Conservation (phyloP, 345 rosid genomes). For the Arabis hirsuta region DNA sequence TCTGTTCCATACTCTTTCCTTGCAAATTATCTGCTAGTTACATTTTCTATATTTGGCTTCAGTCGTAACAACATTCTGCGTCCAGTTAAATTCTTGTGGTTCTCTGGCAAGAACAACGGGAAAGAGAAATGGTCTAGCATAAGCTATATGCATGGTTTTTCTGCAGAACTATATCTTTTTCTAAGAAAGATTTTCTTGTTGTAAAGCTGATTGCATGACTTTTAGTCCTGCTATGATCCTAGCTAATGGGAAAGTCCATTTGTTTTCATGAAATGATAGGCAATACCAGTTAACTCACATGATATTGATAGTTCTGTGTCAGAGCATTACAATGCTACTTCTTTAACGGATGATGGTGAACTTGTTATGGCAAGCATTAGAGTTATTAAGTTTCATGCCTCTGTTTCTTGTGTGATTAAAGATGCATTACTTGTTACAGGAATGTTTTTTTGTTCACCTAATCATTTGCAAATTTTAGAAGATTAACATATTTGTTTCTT, state of each 20-base stretch:
- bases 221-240: background rate
- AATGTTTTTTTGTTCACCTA: constrained; percentile 8
- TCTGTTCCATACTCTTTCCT: constrained; percentile 5
- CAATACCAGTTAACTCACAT: background rate
- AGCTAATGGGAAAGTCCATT: background rate
- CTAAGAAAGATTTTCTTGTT: background rate
- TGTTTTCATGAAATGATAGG: background rate
- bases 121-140: background rate
- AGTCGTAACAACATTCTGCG: background rate
- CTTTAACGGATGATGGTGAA: constrained; percentile 5
- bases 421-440: background rate
- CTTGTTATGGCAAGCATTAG: constrained; percentile 16
- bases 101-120: background rate
- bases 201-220: constrained; percentile 8
- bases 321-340: constrained; percentile 13
- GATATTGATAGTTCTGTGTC: constrained; percentile 1
- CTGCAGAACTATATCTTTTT: background rate
- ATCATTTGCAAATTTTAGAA: constrained; percentile 9
- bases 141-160: background rate
- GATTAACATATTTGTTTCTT: constrained; percentile 30
- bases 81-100: constrained; percentile 1
- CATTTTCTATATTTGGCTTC: background rate
- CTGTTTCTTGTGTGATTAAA: background rate
- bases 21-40: constrained; percentile 6
- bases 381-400: constrained; percentile 18